A percentile compares a stretch with the other conserved stretches of the same genome.
Evolutionary conservation across 257 asterid species (phyloP).

Genomic region (Petunia axillaris): DNA sequence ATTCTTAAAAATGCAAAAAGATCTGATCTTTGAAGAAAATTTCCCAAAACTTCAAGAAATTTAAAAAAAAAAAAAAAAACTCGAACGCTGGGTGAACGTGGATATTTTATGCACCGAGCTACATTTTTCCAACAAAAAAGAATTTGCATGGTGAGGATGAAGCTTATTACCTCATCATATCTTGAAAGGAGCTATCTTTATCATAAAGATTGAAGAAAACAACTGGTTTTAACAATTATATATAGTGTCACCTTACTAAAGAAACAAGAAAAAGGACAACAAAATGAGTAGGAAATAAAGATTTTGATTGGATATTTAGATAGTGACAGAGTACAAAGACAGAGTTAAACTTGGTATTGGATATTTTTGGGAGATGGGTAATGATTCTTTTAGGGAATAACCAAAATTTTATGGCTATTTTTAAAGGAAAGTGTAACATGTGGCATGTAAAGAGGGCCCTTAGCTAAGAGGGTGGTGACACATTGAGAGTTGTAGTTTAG

Average conservation of each 20-base stretch:
- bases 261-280: neutral
- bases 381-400: neutral
- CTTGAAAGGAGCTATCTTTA: neutral
- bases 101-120: too few relatives aligned
- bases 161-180: conserved; percentile 5
- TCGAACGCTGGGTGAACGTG: too few relatives aligned
- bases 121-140: neutral
- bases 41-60: neutral
- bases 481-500: too few relatives aligned
- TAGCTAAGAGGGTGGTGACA: neutral
- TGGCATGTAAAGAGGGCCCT: neutral
- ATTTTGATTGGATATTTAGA: neutral
- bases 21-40: neutral
- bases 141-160: conserved; percentile 4
- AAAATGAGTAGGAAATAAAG: neutral
- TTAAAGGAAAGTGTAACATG: neutral
- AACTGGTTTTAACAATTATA: neutral
- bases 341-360: neutral
- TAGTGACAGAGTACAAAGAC: neutral
- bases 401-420: neutral
- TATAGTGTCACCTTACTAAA: neutral
- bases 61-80: too few relatives aligned
- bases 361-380: neutral
- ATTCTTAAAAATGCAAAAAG: neutral
- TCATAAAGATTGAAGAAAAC: conserved; percentile 16